Base-by-base conservation (phyloP, 2,329 filamentous ascomycete species). In the Sporothrix globosa region DNA sequence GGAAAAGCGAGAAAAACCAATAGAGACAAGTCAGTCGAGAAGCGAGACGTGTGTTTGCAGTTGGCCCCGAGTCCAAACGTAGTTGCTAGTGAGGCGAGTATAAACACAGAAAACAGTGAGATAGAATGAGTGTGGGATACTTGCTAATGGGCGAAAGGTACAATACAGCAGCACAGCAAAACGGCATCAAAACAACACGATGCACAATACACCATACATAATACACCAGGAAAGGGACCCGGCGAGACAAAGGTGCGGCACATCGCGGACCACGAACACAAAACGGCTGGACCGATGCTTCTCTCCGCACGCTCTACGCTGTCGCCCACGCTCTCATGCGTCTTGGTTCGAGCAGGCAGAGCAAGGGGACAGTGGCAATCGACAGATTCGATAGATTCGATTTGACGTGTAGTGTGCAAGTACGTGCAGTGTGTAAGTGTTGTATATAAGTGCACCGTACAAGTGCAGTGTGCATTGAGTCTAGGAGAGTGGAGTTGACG, bases 261-360 rank as follows among this genome's bases (percentile, higher is more conserved):
- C 39, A 61, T 61, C 56, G 34, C n/a, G 34, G 10, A 61, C 56
- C 56, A 61, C 21, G 21, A n/a, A 44, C 34, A 4, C 39, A 14
- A 1, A 24, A 44, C 24, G 34, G 39, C 34, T 61, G 56, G 56
- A 61, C 34, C 56, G 34, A 61, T 61, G 56, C 56, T 61, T 44
- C 10, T 39, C 56, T 24, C 56, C 34, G 56, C 56, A 44, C 19
- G 7, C 13, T 27, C n/a, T 3, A 50, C 61, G 41, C 61, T 66
- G 10, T 61, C 44, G 6, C 19, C 63, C 63, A 66, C 17, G 48
- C 10, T 39, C 41, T 27, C 5, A 5, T 53, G 46, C 27, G 52
- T 66, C 63, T 66, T 52, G 63, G 63, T 50, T 66, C 63, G 3
- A 46, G 19, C 27, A 27, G 46, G 46, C 30, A 48, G 44, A 50